Evolutionary conservation across 768 basidiomycete species (phyloP), one percentile per base, ranked within the genome.

Genomic region (Phylloporus rhodoxanthus): DNA sequence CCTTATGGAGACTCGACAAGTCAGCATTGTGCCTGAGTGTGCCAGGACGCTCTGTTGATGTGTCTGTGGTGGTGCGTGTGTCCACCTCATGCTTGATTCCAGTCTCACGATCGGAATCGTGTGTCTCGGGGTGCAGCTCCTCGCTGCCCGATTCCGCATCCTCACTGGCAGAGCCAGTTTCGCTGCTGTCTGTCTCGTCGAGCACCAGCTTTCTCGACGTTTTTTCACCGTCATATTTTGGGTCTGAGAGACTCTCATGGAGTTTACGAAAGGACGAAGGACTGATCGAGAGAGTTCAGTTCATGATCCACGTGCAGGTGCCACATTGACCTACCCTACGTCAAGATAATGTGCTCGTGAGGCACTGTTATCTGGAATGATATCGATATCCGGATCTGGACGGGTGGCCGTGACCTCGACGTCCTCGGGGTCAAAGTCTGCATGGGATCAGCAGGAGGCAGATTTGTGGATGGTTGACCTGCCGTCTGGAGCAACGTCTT

Each of bases 381-480:
- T 60, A 17, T 63, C 68, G 19, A 10, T 15, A 53, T 77, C 72
- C 41, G 13, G 26, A 60, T 70, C 66, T 14, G 67, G 65, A 57
- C 79, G 73, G 17, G 68, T 62, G 28, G 72, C 78, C 52, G 74
- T 72, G 41, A 58, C 64, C 49, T 75, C 72, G 11, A 76, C 62
- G 55, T 84, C 81, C 64, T 92, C 91, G 10, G 84, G 85, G 66
- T 92, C 88, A 60, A 80, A 74, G 60, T 89, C 87, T 87, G 59
- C 34, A 51, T 40, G 26, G 26, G 45, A 42, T 58, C 47, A 52
- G 52, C 39, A 37, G 47, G 29, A 28, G 23, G 39, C 23, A 30
- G 48, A 51, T 45, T 48, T 32, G 42, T 46, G 26, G 48, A 33
- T 21, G 43, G 37, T 26, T 42, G 19, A 68, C 77, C 52, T 60